A percentile compares a stretch with the other conserved stretches of the same genome.
Conservation (phyloP, 2,329 filamentous ascomycete genomes). For the Dichotomopilus funicola region DNA sequence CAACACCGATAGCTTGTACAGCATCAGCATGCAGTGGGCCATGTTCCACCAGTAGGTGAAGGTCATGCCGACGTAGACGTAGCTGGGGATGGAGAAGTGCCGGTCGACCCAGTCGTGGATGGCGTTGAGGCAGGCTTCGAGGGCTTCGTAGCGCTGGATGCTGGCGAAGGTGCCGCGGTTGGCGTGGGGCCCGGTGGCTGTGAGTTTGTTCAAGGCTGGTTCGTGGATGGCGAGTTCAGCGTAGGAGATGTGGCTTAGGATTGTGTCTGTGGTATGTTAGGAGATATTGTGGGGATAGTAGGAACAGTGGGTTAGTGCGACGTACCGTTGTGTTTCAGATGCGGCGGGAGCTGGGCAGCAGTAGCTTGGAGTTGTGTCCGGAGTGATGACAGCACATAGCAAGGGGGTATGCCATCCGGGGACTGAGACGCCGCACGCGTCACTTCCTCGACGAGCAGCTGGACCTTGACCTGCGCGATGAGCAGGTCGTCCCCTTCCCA, state of each 20-base stretch:
- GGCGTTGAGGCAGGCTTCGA: conserved; percentile 27
- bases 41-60: conserved; percentile 32
- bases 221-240: conserved; percentile 36
- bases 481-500: conserved; percentile 45
- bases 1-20: conserved; percentile 29
- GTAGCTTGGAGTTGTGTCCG: conserved; percentile 24
- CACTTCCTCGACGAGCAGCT: conserved; percentile 34
- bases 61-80: conserved; percentile 28
- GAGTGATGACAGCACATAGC: conserved; percentile 24
- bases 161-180: conserved; percentile 14
- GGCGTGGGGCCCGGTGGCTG: not conserved
- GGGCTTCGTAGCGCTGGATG: conserved; percentile 24
- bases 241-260: conserved; percentile 31
- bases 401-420: conserved; percentile 19
- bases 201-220: conserved; percentile 22
- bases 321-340: conserved; percentile 23
- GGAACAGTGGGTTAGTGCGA: not conserved
- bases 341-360: conserved; percentile 21
- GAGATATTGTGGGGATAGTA: not conserved
- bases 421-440: conserved; percentile 21
- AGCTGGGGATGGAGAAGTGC: conserved; percentile 28
- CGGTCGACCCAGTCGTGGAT: conserved; percentile 30
- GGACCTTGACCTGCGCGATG: conserved; percentile 35
- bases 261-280: conserved; percentile 27
- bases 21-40: conserved; percentile 28